Base-by-base conservation (phyloP, 225 moss, liverwort and hornwort species). In the Lunularia cruciata region DNA sequence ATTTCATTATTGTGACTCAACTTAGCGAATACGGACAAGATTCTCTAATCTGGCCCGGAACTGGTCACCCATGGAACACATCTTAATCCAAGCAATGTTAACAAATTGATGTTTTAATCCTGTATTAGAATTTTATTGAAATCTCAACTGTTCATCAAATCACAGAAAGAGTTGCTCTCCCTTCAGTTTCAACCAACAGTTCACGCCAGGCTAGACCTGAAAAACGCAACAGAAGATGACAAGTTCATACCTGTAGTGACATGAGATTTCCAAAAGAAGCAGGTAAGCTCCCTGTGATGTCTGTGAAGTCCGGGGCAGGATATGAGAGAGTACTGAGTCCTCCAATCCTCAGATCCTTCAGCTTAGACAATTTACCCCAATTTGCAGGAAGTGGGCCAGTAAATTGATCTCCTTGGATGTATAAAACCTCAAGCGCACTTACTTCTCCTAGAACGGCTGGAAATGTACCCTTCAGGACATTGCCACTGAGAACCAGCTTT, bases 391-490 rank as follows among this genome's bases (percentile, higher is more conserved):
- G 56, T 1, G 70, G 43, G 8, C 81, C 65, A 14, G 69, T 73
- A 11, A 81, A 25, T 7, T 12, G 0, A 37, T 81, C 76, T 13
- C 26, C 20, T 11, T 65, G 57, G 3, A 60, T 3, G 25, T 38
- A 65, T 22, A 81, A 14, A 0, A 28, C 0, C 14, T 60, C 42
- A 11, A 81, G 47, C 1, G 16, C 34, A 6, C 63, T 73, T 42
- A 81, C 30, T 32, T 81, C 63, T n/a, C 76, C 81, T 1, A 81
- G 38, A 34, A 46, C 46, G 25, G 47, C 72, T 37, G 83, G 79
- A 40, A 83, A 6, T 36, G 0, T 15, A 12, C 79, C 79, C 0
- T 25, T 65, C n/a, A 83, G n/a, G 0, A 7, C 0, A 49, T 83
- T 83, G 23, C 68, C 72, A 28, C 71, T 65, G 13, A 83, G 12